A percentile compares a stretch with the other conserved stretches of the same genome.
Evolutionary conservation across 176 grass and related monocot genomes (phyloP).

Genomic region (Eragrostis curvula): DNA sequence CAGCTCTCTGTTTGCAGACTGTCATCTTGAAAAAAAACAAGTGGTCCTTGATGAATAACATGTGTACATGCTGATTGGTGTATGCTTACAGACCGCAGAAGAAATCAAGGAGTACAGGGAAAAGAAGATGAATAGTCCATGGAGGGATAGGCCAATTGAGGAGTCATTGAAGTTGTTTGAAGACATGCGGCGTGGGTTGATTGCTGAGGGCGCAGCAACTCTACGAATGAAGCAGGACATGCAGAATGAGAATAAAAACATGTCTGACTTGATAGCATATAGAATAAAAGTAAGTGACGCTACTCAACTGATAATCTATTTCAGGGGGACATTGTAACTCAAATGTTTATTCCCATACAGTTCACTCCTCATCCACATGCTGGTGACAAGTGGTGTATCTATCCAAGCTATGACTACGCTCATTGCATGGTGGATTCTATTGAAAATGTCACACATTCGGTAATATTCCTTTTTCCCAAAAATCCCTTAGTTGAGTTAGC

Average conservation of each 20-base stretch:
- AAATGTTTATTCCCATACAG: constrained; percentile 51
- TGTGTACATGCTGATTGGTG: constrained; percentile 27
- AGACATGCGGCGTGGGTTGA: constrained; percentile 85
- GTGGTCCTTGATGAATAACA: constrained; percentile 39
- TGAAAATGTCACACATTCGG: constrained; percentile 97
- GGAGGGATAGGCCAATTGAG: constrained; percentile 87
- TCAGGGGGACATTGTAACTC: constrained; percentile 20
- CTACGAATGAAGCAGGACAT: constrained; percentile 98
- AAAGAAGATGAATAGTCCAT: constrained; percentile 95
- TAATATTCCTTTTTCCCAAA: constrained; percentile 47
- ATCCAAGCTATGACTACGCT: constrained; percentile 97
- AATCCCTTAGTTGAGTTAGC: constrained; percentile 15
- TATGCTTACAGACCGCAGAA: constrained; percentile 70
- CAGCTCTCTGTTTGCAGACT: constrained; percentile 11
- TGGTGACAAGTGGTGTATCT: constrained; percentile 98
- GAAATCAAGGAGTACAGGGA: constrained; percentile 98
- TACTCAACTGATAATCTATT: constrained; percentile 8
- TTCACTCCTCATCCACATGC: constrained; percentile 95
- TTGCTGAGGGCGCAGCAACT: constrained; percentile 85
- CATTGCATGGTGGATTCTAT: constrained; percentile 99
- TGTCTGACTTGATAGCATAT: constrained; percentile 98
- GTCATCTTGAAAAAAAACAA: constrained; percentile 8
- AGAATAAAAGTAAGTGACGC: constrained; percentile 85
- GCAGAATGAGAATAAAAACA: constrained; percentile 99
- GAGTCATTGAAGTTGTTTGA: constrained; percentile 92